A percentile compares a stretch with the other conserved stretches of the same genome.
Conservation (phyloP, 1,139 yeast genomes). For the Suhomyces bolitotheri region DNA sequence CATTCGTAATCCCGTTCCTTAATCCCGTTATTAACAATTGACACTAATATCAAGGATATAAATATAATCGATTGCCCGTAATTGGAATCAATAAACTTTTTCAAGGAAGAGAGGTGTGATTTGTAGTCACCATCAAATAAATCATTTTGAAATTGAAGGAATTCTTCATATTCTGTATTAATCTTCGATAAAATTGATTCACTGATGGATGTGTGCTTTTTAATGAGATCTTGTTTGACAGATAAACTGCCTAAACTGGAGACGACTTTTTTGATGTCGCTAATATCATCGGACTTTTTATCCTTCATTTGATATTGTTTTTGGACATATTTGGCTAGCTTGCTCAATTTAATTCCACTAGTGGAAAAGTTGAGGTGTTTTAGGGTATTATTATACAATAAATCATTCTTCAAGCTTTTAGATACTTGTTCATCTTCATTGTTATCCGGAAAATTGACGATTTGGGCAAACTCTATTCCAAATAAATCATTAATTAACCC, state of each 20-base stretch:
- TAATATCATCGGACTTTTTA: slow-evolving; percentile 47
- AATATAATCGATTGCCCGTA: slow-evolving; percentile 40
- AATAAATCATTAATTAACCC: slow-evolving; percentile 80
- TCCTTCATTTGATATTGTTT: slow-evolving; percentile 65
- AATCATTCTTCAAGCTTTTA: slow-evolving; percentile 8
- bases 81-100: slow-evolving; percentile 42
- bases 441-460: slow-evolving; percentile 27
- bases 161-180: slow-evolving; percentile 50
- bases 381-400: slow-evolving; percentile 38
- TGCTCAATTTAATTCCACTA: slow-evolving; percentile 72
- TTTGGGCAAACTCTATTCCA: slow-evolving; percentile 30
- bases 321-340: slow-evolving; percentile 71
- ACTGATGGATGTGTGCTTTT: slow-evolving; percentile 75
- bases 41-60: slow-evolving; percentile 53
- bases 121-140: slow-evolving; percentile 60
- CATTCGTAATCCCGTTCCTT: slow-evolving; percentile 56
- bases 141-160: slow-evolving; percentile 74
- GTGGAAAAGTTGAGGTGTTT: slow-evolving; percentile 75
- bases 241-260: slow-evolving; percentile 69
- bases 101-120: slow-evolving; percentile 48
- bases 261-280: slow-evolving; percentile 72
- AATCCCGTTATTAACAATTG: slow-evolving; percentile 65
- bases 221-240: slow-evolving; percentile 63
- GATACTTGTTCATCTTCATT: slow-evolving; percentile 2
- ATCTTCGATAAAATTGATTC: slow-evolving; percentile 63